Base-by-base conservation (phyloP, 2,329 filamentous ascomycete genomes). In the Colletotrichum liaoningense region DNA sequence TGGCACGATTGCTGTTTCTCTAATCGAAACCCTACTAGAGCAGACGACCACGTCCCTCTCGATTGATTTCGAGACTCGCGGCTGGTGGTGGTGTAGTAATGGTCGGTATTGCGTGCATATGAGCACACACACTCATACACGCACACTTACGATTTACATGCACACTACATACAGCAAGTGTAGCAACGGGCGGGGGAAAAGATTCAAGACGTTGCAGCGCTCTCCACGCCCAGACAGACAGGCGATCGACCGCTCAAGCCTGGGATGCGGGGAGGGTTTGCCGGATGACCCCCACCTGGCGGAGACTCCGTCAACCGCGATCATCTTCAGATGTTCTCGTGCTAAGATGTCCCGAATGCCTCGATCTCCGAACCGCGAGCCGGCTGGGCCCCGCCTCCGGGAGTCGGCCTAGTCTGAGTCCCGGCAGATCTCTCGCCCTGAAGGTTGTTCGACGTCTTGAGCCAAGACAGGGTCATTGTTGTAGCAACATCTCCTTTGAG, bases 1-100 rank as follows among this genome's bases (percentile, higher is more conserved):
- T 57, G 63, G 69, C 69, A 54, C 64, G 49, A 26, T 38, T 49
- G 28, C 12, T 38, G 69, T 72, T 68, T 69, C 69, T 56, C 26
- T 52, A 4, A 33, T 35, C n/a, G 60, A 63, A 14, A 35, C 26
- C 26, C 19, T 46, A 7, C 26, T 33, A 63, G 26, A 24, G 35
- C 35, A 16, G 54, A 57, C 9, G 54, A 30, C 14, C 54, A 57
- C 16, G 54, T n/a, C 24, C 54, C 24, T 28, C 54, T 28, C 24
- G 6, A 14, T 19, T 26, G 11, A 26, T 11, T 52, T 19, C 26
- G 52, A 52, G 42, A 52, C 28, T 49, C 9, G 11, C 19, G 19
- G 28, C 16, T 52, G 26, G 24, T 30, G 6, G 22, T 55, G 54
- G 14, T 63, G 60, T n/a, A 35, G 42, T 38, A 63, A 26, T 24